Conservation (phyloP, 495 filamentous ascomycete species). For the Jackrogersella minutella region DNA sequence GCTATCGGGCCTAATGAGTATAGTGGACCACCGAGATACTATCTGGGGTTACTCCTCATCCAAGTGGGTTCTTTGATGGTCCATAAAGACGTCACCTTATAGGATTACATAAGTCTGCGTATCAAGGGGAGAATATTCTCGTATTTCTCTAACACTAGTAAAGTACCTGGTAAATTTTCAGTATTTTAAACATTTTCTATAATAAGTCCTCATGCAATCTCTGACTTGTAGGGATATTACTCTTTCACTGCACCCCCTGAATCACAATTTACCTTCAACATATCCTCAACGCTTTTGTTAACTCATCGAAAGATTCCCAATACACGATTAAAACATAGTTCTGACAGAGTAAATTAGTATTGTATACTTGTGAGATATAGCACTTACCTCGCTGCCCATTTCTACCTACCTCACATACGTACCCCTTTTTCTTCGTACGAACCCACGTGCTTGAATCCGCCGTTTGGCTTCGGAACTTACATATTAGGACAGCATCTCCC, state of each 20-base stretch:
- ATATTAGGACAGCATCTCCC: slow-evolving; percentile 65
- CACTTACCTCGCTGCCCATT: slow-evolving; percentile 64
- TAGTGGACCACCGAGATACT: too few relatives aligned
- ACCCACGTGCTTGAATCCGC: slow-evolving; percentile 62
- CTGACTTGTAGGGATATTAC: not conserved
- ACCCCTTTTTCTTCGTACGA: slow-evolving; percentile 61
- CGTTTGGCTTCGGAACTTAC: slow-evolving; percentile 63
- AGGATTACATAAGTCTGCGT: not conserved
- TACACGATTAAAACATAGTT: slow-evolving; percentile 64
- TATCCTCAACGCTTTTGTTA: slow-evolving; percentile 33
- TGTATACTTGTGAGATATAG: not conserved
- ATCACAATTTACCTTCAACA: slow-evolving; percentile 49
- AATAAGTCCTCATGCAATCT: too few relatives aligned
- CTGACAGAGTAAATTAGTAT: too few relatives aligned
- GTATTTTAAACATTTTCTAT: too few relatives aligned
- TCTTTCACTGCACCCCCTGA: slow-evolving; percentile 31
- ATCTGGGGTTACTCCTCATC: slow-evolving; percentile 14
- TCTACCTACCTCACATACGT: slow-evolving; percentile 70
- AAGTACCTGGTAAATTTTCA: too few relatives aligned
- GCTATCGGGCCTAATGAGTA: slow-evolving; percentile 1
- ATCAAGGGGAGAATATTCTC: not conserved
- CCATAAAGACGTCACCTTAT: not conserved
- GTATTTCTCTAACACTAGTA: not conserved
- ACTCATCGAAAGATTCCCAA: slow-evolving; percentile 58
- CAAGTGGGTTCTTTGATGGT: slow-evolving; percentile 36